Base-by-base conservation (phyloP, 1,284 basidiomycete genomes). In the Jaminaea rosea region DNA sequence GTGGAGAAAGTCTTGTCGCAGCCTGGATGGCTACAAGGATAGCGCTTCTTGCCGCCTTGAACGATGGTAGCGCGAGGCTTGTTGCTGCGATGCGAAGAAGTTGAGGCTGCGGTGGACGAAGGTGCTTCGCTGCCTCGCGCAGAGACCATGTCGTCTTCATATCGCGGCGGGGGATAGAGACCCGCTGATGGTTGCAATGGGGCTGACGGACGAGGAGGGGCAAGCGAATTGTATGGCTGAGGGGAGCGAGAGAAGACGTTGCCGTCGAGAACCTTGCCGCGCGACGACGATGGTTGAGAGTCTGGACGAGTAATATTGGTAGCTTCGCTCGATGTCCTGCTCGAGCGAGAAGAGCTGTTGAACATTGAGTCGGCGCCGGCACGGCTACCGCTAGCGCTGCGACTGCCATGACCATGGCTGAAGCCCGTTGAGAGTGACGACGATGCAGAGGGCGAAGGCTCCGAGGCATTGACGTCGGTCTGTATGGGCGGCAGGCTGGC, bases 1-100 rank as follows among this genome's bases (percentile, higher is more conserved):
- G 87, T 89, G 48, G 85, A 86, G 75, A 89, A 89, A 1, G 81
- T 80, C 48, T 83, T 81, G 10, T 83, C 81, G 65, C 84, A 86
- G 6, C 80, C 82, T 2, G 75, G 62, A 28, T 66, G 63, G 21
- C 62, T 58, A 66, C 84, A 86, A 24, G 83, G 75, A 59, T 86
- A 84, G 48, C 69, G 56, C 49, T 70, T 72, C 75, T 79, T 76
- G 44, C 78, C 50, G 17, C 56, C 60, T 47, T 2, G 26, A 17
- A 9, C 26, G 31, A 19, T 17, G 27, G 15, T 19, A 23, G 39
- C 47, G 11, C 13, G 26, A 19, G 19, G 34, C 45, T 27, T 27
- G 19, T 21, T 11, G 7, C 2, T 29, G 26, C 8, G 4, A 17
- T 7, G 7, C 24, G 31, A 32, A n/a, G 31, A 32, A 9, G 45